phyloP scores from a whole-genome alignment of 2,329 filamentous ascomycete species.

The Albophoma yamanashiensis region DNA sequence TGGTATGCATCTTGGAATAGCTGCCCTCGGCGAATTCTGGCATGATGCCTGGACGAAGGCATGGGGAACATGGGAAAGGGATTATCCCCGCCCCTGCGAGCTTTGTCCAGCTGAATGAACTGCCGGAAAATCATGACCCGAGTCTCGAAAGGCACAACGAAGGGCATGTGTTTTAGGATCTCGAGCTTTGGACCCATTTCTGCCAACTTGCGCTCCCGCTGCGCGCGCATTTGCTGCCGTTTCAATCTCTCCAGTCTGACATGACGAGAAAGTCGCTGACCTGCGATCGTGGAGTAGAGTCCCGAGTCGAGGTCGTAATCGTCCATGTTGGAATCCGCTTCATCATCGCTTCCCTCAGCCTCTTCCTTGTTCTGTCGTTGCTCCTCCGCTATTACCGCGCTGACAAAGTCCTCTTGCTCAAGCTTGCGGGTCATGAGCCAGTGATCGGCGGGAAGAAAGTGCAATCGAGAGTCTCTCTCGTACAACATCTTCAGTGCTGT shows the following conservation, averaged over 20 bases:
- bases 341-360: slow-evolving; percentile 13
- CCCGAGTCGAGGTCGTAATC: slow-evolving; percentile 16
- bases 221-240: slow-evolving; percentile 53
- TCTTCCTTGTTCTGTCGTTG: slow-evolving; percentile 57
- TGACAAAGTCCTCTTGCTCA: slow-evolving; percentile 81
- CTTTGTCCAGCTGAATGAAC: slow-evolving; percentile 68
- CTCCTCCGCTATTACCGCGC: slow-evolving; percentile 79
- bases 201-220: slow-evolving; percentile 62
- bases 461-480: slow-evolving; percentile 80
- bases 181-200: slow-evolving; percentile 78
- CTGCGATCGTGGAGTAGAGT: slow-evolving; percentile 29
- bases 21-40: slow-evolving; percentile 65
- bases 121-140: slow-evolving; percentile 87
- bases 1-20: slow-evolving; percentile 81
- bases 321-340: slow-evolving; percentile 22
- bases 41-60: slow-evolving; percentile 54
- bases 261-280: slow-evolving; percentile 50
- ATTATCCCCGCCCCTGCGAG: slow-evolving; percentile 11
- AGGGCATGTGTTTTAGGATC: slow-evolving; percentile 91
- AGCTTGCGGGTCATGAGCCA: slow-evolving; percentile 90
- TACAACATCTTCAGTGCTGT: slow-evolving; percentile 79
- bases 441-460: slow-evolving; percentile 71
- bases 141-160: slow-evolving; percentile 87
- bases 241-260: slow-evolving; percentile 53
- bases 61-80: slow-evolving; percentile 3